Percentiles rank a stretch among this genome's conserved stretches.
Evolutionary conservation across 2,329 filamentous ascomycete genomes (phyloP).

Genomic region (Penicillium sp.): DNA sequence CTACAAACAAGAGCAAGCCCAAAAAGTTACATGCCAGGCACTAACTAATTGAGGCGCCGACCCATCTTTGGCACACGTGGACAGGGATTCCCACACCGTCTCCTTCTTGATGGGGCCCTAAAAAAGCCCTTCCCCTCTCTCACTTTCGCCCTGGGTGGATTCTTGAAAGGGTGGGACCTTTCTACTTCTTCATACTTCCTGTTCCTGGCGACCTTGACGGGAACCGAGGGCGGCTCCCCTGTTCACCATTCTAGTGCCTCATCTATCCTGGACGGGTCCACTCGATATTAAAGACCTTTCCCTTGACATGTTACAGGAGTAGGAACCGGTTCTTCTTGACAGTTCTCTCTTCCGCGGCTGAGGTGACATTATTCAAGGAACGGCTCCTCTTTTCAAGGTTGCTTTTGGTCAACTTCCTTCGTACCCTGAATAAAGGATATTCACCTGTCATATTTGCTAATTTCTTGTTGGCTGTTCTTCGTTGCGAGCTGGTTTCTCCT

Average conservation of each 20-base stretch:
- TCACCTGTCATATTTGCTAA: neutral
- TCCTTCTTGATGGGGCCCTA: conserved; percentile 11
- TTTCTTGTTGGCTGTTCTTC: neutral
- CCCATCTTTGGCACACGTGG: conserved; percentile 25
- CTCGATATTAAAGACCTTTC: conserved; percentile 18
- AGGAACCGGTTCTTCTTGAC: conserved; percentile 8
- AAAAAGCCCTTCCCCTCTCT: conserved; percentile 17
- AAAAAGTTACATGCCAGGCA: neutral
- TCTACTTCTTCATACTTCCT: conserved; percentile 18
- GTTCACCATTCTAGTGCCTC: conserved; percentile 11
- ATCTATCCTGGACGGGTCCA: conserved; percentile 17
- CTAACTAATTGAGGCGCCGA: neutral
- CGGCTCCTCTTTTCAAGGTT: neutral
- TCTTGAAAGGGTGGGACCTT: conserved; percentile 19
- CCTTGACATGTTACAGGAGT: neutral
- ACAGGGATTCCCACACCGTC: conserved; percentile 15
- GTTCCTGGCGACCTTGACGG: conserved; percentile 17
- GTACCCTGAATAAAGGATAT: neutral
- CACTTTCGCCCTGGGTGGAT: conserved; percentile 14
- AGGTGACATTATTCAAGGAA: conserved; percentile 1
- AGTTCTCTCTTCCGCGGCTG: conserved; percentile 1
- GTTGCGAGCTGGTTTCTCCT: conserved; percentile 5
- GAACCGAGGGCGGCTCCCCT: conserved; percentile 25
- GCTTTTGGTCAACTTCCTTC: neutral
- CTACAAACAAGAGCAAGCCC: neutral